Conservation (phyloP, 2,329 filamentous ascomycete species). For the Blastomyces parvus region DNA sequence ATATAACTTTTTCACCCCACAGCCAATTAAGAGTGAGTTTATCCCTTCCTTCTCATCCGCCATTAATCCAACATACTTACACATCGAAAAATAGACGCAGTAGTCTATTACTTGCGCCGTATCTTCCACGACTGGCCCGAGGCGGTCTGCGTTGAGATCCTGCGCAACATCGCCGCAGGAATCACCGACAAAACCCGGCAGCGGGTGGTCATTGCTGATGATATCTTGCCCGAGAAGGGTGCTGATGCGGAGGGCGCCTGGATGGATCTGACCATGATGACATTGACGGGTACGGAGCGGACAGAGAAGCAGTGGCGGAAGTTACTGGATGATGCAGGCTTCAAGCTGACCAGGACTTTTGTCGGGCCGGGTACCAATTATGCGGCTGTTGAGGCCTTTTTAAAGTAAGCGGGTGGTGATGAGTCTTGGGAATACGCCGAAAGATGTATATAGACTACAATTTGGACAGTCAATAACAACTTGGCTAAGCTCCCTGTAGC, state of each 20-base stretch:
- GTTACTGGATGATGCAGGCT: slow-evolving; percentile 16
- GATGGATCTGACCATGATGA: slow-evolving; percentile 20
- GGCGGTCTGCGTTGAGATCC: slow-evolving; percentile 15
- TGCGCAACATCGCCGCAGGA: slow-evolving; percentile 15
- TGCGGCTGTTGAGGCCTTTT: neutral
- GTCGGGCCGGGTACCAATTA: neutral
- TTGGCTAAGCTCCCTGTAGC: neutral
- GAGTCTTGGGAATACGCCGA: neutral
- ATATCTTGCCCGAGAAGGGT: slow-evolving; percentile 17
- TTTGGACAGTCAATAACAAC: neutral
- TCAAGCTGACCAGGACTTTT: slow-evolving; percentile 11
- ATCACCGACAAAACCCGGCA: slow-evolving; percentile 15
- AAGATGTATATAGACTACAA: neutral
- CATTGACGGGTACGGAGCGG: slow-evolving; percentile 17
- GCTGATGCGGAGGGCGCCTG: slow-evolving; percentile 14
- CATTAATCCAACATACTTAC: neutral
- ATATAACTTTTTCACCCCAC: slow-evolving; percentile 19
- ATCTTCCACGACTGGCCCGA: slow-evolving; percentile 25
- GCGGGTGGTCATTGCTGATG: slow-evolving; percentile 19
- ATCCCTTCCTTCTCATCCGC: neutral
- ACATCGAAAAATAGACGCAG: too few relatives aligned
- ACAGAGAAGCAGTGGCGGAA: slow-evolving; percentile 17
- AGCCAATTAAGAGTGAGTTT: slow-evolving; percentile 19
- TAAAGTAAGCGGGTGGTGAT: neutral
- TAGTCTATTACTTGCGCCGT: too few relatives aligned